phyloP scores from a whole-genome alignment of 2,329 filamentous ascomycete species.

The Monosporascus sp. region DNA sequence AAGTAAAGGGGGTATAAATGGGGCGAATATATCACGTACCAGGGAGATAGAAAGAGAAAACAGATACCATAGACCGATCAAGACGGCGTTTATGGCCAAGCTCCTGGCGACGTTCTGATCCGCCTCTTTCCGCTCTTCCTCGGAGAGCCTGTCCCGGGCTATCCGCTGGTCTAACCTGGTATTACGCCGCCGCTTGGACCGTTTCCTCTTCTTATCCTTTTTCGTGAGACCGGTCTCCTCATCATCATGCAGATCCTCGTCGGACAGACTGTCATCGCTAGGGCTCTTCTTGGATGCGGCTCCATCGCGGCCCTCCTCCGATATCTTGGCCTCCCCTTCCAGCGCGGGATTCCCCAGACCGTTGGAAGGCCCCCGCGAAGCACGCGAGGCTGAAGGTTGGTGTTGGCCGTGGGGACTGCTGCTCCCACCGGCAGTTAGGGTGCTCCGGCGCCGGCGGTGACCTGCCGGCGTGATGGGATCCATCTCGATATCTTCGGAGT shows the following conservation, averaged over 20 bases:
- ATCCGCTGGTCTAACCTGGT: constrained; percentile 66
- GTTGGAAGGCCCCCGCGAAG: constrained; percentile 19
- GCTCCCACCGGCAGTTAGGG: constrained; percentile 39
- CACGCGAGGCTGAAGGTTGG: constrained; percentile 13
- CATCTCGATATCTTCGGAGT: constrained; percentile 48
- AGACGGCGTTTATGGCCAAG: constrained; percentile 66
- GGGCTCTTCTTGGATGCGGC: constrained; percentile 23
- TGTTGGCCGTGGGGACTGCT: constrained; percentile 6
- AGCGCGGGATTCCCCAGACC: constrained; percentile 23
- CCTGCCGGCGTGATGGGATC: constrained; percentile 42
- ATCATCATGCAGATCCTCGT: constrained; percentile 74
- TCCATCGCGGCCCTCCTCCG: constrained; percentile 34
- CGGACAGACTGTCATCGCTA: constrained; percentile 54
- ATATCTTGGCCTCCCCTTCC: constrained; percentile 39
- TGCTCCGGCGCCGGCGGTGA: constrained; percentile 52
- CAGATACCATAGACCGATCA: constrained; percentile 82
- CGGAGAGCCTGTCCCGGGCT: constrained; percentile 55
- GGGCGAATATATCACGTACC: constrained; percentile 45
- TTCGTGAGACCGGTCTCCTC: constrained; percentile 84
- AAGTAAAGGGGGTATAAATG: not conserved
- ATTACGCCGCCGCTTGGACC: constrained; percentile 60
- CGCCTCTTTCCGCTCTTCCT: constrained; percentile 68
- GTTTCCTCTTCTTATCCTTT: constrained; percentile 63
- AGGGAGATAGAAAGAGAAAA: constrained; percentile 93
- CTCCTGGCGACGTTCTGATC: constrained; percentile 67